Evolutionary conservation across 2,329 filamentous ascomycete genomes (phyloP), one percentile per base, ranked within the genome.

Genomic region (Ophiocordyceps camponoti-floridani): DNA sequence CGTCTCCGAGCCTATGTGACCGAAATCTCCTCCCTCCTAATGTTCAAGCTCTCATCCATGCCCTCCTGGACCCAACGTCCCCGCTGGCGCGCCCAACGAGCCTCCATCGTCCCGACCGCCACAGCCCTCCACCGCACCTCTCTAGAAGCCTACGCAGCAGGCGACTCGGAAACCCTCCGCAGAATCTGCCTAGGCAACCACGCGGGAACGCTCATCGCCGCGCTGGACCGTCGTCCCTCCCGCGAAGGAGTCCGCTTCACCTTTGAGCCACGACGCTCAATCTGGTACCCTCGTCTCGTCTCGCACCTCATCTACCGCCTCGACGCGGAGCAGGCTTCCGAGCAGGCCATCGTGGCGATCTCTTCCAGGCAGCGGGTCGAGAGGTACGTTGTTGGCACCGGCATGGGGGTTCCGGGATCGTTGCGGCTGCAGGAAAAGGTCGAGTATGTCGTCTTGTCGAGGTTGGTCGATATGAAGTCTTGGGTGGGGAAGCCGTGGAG

Each of bases 361-460:
- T 56, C 62, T 27, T 77, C 72, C 47, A 65, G 63, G 30, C 79
- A 83, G 62, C 65, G 64, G 50, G 59, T 75, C 33, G 63, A 62
- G 8, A 64, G 67, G 51, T 60, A 63, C 47, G 58, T 65, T 43
- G 52, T 47, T 8, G 47, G 45, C 2, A 62, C 61, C 14, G 66
- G 62, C 13, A 50, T 56, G 47, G 52, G 62, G n/a, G 55, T 74
- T 8, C 59, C 64, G 1, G 70, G 68, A 2, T 66, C 61, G 47
- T 65, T 67, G 41, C 67, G 68, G 53, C 63, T 70, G 50, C 69
- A 72, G 53, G 62, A 73, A 43, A 67, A 79, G 51, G 57, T 68
- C 2, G 82, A 86, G 64, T 75, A 84, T 53, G 50, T 85, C 4
- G 77, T 82, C 37, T 50, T 85, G 41, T 73, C 76, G 54, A 55